Conservation (phyloP, 768 basidiomycete genomes). For the Termitomyces sp. region DNA sequence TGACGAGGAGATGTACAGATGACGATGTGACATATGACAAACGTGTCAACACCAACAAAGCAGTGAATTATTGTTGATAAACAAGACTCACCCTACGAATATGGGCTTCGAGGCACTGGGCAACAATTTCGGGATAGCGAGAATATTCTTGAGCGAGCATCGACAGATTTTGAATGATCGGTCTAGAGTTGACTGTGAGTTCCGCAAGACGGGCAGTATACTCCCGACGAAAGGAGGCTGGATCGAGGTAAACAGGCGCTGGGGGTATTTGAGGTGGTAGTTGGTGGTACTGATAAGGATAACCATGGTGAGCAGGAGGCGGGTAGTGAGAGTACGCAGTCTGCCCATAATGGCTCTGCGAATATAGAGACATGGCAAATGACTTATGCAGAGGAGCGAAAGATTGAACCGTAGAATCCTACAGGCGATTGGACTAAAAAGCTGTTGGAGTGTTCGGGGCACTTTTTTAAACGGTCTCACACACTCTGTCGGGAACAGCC, state of each 20-base stretch:
- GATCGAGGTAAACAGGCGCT: slow-evolving; percentile 47
- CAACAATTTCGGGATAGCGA: slow-evolving; percentile 75
- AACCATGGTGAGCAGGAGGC: slow-evolving; percentile 36
- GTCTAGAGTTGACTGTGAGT: slow-evolving; percentile 92
- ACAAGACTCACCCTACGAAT: slow-evolving; percentile 79
- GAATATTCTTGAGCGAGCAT: slow-evolving; percentile 88
- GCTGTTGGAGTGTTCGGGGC: slow-evolving; percentile 22
- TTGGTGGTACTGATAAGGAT: slow-evolving; percentile 41
- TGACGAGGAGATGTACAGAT: slow-evolving; percentile 24
- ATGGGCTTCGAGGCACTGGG: slow-evolving; percentile 79
- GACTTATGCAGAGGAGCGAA: slow-evolving; percentile 26
- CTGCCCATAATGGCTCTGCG: slow-evolving; percentile 62
- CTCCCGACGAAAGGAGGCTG: slow-evolving; percentile 75
- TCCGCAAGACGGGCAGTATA: slow-evolving; percentile 69
- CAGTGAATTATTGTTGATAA: slow-evolving; percentile 10
- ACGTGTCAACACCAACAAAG: slow-evolving; percentile 12
- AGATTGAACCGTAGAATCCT: slow-evolving; percentile 18
- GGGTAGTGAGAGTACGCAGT: slow-evolving; percentile 50
- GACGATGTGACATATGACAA: slow-evolving; percentile 9
- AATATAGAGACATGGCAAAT: slow-evolving; percentile 57
- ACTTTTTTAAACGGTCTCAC: slow-evolving; percentile 47
- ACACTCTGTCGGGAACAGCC: slow-evolving; percentile 42
- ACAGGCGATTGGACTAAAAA: slow-evolving; percentile 11
- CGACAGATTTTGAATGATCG: slow-evolving; percentile 90
- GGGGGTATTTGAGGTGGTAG: slow-evolving; percentile 41